Percentiles rank a stretch among this genome's conserved stretches.
phyloP scores from a whole-genome alignment of 2,329 filamentous ascomycete species.

The Fusarium hainanense region DNA sequence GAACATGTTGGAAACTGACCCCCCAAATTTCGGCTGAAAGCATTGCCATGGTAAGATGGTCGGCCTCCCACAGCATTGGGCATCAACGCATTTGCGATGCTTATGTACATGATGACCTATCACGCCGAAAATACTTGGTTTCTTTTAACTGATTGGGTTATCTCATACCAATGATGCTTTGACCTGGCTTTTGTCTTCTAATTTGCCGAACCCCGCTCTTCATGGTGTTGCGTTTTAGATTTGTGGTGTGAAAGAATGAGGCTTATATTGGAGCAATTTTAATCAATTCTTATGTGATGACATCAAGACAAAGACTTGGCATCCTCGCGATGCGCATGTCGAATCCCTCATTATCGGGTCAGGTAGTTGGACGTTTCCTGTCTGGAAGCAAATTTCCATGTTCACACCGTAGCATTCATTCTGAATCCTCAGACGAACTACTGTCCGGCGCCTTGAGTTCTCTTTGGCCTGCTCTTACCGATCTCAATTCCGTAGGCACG shows the following conservation, averaged over 20 bases:
- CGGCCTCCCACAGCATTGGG: conserved; percentile 6
- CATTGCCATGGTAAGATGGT: background rate
- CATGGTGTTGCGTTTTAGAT: too few relatives aligned
- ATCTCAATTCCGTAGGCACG: background rate
- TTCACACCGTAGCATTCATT: background rate
- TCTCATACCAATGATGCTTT: background rate
- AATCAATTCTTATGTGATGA: background rate
- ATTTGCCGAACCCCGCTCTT: background rate
- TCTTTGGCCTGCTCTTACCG: background rate
- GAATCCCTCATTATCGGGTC: background rate
- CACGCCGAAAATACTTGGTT: too few relatives aligned
- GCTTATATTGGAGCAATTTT: background rate
- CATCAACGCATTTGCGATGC: background rate
- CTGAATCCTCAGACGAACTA: background rate
- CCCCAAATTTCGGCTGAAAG: background rate
- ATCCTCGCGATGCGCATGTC: background rate
- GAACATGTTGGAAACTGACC: background rate
- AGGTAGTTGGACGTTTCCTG: background rate
- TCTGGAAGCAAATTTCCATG: background rate
- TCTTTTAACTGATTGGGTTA: background rate
- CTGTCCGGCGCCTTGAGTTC: background rate
- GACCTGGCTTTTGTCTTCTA: background rate
- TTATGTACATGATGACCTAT: background rate
- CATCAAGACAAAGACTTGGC: background rate
- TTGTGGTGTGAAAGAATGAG: background rate